Conservation (phyloP, 257 asterid genomes). For the Penstemon barbatus region DNA sequence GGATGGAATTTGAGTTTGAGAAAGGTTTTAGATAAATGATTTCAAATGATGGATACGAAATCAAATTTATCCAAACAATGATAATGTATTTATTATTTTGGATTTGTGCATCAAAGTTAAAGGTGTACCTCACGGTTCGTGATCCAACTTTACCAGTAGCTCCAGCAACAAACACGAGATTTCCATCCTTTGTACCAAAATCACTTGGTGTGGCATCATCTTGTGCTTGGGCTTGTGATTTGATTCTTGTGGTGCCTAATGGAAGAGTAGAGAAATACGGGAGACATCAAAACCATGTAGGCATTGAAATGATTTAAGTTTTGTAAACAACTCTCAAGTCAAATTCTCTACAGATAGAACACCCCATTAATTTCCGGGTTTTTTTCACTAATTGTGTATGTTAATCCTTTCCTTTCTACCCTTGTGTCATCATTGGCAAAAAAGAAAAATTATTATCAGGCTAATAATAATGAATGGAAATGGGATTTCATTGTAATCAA, state of each 20-base stretch:
- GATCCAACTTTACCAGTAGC: constrained; percentile 97
- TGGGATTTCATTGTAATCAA: no score
- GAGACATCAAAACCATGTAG: constrained; percentile 4
- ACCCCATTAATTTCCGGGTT: no score
- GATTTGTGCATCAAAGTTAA: constrained; percentile 10
- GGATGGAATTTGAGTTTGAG: no score
- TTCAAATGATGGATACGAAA: no score
- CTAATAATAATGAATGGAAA: no score
- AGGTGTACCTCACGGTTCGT: constrained; percentile 79
- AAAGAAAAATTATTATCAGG: no score
- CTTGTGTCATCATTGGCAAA: no score
- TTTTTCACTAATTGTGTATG: no score
- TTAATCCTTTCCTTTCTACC: no score
- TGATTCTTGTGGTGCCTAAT: constrained; percentile 48
- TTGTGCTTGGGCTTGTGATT: constrained; percentile 40
- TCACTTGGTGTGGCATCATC: constrained; percentile 40
- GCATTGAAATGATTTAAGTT: not conserved
- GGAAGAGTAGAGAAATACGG: constrained; percentile 7
- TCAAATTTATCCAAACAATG: no score
- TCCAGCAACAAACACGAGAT: constrained; percentile 89
- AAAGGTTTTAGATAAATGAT: no score
- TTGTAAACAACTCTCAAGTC: constrained; percentile 1
- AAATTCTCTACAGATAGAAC: not conserved
- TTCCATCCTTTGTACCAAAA: constrained; percentile 49
- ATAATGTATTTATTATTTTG: not conserved